Evolutionary conservation across 2,329 filamentous ascomycete genomes (phyloP), one percentile per base, ranked within the genome.

Genomic region (Raffaelea ambrosiae): DNA sequence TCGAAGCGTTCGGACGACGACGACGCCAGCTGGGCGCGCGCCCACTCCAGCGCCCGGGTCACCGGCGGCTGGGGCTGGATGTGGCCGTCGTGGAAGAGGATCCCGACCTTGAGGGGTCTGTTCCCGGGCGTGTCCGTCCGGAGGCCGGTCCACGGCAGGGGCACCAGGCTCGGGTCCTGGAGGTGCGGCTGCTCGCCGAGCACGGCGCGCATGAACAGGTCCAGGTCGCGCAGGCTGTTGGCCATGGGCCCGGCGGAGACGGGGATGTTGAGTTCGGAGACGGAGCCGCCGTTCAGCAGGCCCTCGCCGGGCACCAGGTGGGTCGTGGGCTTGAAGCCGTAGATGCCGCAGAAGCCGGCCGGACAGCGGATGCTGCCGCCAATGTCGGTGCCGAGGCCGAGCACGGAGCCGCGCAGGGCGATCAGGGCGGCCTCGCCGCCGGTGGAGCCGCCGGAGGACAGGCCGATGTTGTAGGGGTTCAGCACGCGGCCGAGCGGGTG

Each of bases 91-190:
- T 49, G n/a, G 40, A 19, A 16, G 22, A 49, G 26, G 33, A 49
- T 20, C 39, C 48, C 48, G 26, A 49, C 18, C 19, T 40, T 39
- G 33, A 49, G 39, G 14, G 39, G 14, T 39, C 5, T 21, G 55
- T 26, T 2, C 19, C 4, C 18, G 0, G 55, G 38, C 77, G 64
- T 1, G 77, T 58, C 0, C 69, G 74, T 21, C 81, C 70, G 0
- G 29, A 48, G 29, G 5, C 43, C 47, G 4, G 33, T 44, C 48
- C 48, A 88, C 0, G 83, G 83, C 1, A 88, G 67, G 18, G 84
- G 79, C 45, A 79, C 64, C 0, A 83, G 79, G 1, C 81, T 63
- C 0, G 84, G 83, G 59, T 88, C 84, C 70, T 69, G 52, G 76
- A 64, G 1, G 83, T 84, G 87, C 0, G 84, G 84, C 43, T 77